Conservation (phyloP, 2,329 filamentous ascomycete genomes). For the Akanthomyces dipterigenus region DNA sequence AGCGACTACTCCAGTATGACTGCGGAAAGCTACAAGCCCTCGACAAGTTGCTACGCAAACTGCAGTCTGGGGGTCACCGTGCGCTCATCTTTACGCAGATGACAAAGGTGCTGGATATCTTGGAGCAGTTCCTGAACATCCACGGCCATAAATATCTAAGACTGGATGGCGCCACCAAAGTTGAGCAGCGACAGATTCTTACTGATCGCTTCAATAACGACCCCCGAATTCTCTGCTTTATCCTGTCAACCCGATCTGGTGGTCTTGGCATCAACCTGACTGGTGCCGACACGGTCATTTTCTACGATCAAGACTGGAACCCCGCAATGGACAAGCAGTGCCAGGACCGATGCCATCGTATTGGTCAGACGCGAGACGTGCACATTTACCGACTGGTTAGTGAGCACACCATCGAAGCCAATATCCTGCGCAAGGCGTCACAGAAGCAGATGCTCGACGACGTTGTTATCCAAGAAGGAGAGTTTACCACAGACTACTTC, state of each 20-base stretch:
- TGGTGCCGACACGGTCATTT: conserved; percentile 94
- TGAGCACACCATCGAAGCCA: conserved; percentile 93
- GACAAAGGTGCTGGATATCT: conserved; percentile 95
- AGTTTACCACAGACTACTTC: conserved; percentile 96
- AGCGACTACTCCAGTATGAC: conserved; percentile 91
- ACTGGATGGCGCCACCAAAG: conserved; percentile 91
- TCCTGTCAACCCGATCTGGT: conserved; percentile 88
- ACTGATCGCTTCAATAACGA: conserved; percentile 98
- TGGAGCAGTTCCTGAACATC: conserved; percentile 96
- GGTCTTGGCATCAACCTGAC: conserved; percentile 95
- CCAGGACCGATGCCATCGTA: conserved; percentile 93
- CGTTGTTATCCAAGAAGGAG: conserved; percentile 95
- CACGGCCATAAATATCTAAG: conserved; percentile 95
- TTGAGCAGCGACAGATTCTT: conserved; percentile 90
- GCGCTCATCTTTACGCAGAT: conserved; percentile 99
- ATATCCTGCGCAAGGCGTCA: conserved; percentile 91
- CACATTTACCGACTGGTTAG: conserved; percentile 95
- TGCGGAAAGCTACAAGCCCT: conserved; percentile 93
- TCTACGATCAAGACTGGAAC: conserved; percentile 99
- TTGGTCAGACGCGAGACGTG: conserved; percentile 94
- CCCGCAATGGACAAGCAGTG: conserved; percentile 99
- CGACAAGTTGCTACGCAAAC: conserved; percentile 74
- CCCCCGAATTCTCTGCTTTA: conserved; percentile 86
- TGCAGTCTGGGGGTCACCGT: conserved; percentile 86
- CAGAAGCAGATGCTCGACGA: conserved; percentile 98